Percentiles rank a stretch among this genome's conserved stretches.
phyloP scores from a whole-genome alignment of 495 filamentous ascomycete species.

The Cudoniella acicularis region DNA sequence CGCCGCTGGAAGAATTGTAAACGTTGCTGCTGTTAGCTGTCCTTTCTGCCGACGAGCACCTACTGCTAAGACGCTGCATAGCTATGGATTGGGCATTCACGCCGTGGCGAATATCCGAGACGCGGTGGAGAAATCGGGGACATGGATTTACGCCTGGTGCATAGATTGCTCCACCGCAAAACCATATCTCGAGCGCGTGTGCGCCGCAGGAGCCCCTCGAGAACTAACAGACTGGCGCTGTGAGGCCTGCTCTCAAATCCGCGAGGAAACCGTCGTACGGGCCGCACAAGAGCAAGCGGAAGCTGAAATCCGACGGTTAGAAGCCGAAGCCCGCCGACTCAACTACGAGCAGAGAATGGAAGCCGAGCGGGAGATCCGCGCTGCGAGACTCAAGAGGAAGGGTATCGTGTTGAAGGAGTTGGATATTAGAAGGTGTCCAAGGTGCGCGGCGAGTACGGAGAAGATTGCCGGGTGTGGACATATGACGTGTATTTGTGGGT shows the following conservation, averaged over 20 bases:
- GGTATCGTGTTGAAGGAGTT: not conserved
- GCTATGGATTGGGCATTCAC: constrained; percentile 26
- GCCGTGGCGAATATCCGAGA: constrained; percentile 26
- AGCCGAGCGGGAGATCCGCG: not conserved
- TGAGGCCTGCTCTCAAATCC: constrained; percentile 22
- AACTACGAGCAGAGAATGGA: not conserved
- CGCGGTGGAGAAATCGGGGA: constrained; percentile 31
- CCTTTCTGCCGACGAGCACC: constrained; percentile 41
- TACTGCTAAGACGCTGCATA: constrained; percentile 26
- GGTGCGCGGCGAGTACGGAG: constrained; percentile 30
- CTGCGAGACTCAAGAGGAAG: not conserved
- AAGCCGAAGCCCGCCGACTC: not conserved
- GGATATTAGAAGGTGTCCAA: constrained; percentile 30
- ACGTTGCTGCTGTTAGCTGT: constrained; percentile 37
- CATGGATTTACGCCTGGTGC: constrained; percentile 44
- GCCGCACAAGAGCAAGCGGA: not conserved
- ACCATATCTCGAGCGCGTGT: constrained; percentile 31
- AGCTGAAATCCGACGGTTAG: not conserved
- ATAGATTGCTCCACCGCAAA: constrained; percentile 30
- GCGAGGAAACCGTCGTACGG: not conserved
- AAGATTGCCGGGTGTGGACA: constrained; percentile 36
- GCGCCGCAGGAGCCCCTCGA: constrained; percentile 29
- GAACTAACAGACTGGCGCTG: constrained; percentile 31
- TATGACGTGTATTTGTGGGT: constrained; percentile 31
- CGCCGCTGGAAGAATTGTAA: constrained; percentile 32